Percentiles rank a stretch among this genome's conserved stretches.
phyloP scores from a whole-genome alignment of 2,329 filamentous ascomycete species.

The Pseudogymnoascus sp. region DNA sequence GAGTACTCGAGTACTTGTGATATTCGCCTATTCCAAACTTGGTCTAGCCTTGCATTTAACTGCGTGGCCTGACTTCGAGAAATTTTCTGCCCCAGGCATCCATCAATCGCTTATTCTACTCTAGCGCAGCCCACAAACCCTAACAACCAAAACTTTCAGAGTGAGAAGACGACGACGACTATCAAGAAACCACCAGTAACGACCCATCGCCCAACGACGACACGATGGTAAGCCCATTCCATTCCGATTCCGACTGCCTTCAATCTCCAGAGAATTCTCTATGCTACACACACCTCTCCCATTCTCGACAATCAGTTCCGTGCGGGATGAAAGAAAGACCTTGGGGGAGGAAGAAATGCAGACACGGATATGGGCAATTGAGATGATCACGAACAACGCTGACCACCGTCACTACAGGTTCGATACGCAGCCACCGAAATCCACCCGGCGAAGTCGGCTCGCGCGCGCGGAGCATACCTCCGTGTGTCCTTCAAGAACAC shows the following conservation, averaged over 20 bases:
- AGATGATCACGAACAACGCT: slow-evolving; percentile 4
- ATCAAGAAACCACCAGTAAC: slow-evolving; percentile 10
- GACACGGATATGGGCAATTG: slow-evolving; percentile 5
- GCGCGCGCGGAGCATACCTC: slow-evolving; percentile 96
- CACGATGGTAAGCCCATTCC: slow-evolving; percentile 17
- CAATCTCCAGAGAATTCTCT: not conserved
- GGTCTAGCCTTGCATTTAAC: not conserved
- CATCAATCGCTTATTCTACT: slow-evolving; percentile 6
- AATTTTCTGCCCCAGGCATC: slow-evolving; percentile 3
- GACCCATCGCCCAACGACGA: slow-evolving; percentile 14
- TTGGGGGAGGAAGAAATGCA: not conserved
- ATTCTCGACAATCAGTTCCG: not conserved
- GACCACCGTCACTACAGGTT: slow-evolving; percentile 48
- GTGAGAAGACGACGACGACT: slow-evolving; percentile 10
- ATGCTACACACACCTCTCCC: not conserved
- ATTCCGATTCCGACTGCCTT: slow-evolving; percentile 8
- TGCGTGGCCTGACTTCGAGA: not conserved
- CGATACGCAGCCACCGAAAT: slow-evolving; percentile 93
- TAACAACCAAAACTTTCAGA: slow-evolving; percentile 9
- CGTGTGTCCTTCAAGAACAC: slow-evolving; percentile 99
- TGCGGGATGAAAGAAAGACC: not conserved
- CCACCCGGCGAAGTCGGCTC: slow-evolving; percentile 84
- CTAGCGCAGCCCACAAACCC: slow-evolving; percentile 10
- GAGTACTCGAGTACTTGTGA: not conserved
- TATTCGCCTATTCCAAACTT: not conserved